Evolutionary conservation across 2,329 filamentous ascomycete species (phyloP).

Genomic region (Xylariales sp.): DNA sequence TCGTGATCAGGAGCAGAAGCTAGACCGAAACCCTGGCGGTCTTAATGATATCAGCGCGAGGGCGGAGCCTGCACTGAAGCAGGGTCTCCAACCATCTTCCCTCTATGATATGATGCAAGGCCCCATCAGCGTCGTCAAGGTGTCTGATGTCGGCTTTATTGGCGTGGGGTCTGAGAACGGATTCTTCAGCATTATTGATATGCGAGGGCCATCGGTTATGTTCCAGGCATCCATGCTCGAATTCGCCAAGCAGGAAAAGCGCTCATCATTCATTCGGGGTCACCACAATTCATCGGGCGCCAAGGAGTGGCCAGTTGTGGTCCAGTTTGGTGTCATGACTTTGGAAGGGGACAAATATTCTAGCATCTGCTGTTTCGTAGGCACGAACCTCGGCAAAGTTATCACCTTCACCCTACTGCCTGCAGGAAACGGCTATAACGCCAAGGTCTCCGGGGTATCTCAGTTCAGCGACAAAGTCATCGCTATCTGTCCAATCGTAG

Average conservation of each 20-base stretch:
- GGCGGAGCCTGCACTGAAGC: conserved; percentile 67
- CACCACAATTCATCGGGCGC: conserved; percentile 42
- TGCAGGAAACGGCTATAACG: conserved; percentile 65
- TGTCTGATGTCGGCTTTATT: conserved; percentile 91
- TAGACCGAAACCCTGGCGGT: conserved; percentile 59
- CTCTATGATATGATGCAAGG: conserved; percentile 82
- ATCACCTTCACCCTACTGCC: conserved; percentile 89
- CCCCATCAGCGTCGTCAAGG: conserved; percentile 69
- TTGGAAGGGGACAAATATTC: conserved; percentile 93
- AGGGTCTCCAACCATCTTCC: conserved; percentile 74
- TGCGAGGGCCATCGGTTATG: conserved; percentile 82
- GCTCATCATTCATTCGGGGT: conserved; percentile 63
- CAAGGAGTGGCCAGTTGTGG: conserved; percentile 71
- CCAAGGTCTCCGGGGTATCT: conserved; percentile 64
- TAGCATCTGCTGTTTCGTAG: conserved; percentile 87
- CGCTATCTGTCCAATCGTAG: conserved; percentile 72
- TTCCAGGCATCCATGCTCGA: conserved; percentile 69
- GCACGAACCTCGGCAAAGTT: conserved; percentile 78
- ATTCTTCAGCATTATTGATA: conserved; percentile 74
- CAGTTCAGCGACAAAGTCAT: conserved; percentile 67
- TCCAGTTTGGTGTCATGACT: conserved; percentile 92
- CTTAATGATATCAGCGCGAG: conserved; percentile 71
- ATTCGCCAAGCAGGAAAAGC: conserved; percentile 71
- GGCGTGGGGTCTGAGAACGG: conserved; percentile 82
- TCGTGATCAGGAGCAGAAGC: conserved; percentile 49